Evolutionary conservation across 2,329 filamentous ascomycete species (phyloP), one percentile per base, ranked within the genome.

Genomic region (Grosmannia clavigera): DNA sequence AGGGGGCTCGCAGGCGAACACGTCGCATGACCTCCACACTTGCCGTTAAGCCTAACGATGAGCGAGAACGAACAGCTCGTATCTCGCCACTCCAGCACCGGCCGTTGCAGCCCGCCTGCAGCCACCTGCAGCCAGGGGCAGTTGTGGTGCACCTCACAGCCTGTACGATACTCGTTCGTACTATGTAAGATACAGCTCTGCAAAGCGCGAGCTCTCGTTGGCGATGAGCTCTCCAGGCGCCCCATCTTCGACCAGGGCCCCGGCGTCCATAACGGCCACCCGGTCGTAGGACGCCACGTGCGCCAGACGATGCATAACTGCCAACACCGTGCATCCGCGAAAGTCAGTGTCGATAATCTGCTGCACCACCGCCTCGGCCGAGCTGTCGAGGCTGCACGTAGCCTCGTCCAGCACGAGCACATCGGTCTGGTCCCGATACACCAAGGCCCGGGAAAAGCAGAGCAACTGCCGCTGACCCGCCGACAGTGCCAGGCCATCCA

Each of bases 391-490:
- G 22, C 43, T 3, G 43, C 43, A 19, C 16, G 43, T 46, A 43
- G 40, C 40, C 59, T 76, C 73, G 31, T 76, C 74, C 25, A 74
- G 64, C 11, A 76, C 67, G 0, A 76, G 64, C 6, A 77, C 22
- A 9, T 22, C 29, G 16, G 25, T 66, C 38, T 67, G 68, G 1
- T 68, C 68, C 2, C 65, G 66, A 1, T 68, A 65, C 46, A 75
- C 61, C 3, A 76, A 62, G 0, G 75, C 72, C 27, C 75, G 67
- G 0, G 73, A 73, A 6, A 78, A 64, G 38, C 73, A 73, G 59
- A 80, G 72, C 2, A 79, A 68, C 62, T 80, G 76, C 52, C 71
- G 68, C 67, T 80, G 73, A 1, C 77, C 76, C 38, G 75, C 70
- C 0, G 74, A 77, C 19, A 74, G 63, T 0, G 64, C 62, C 0